Percentiles rank a stretch among this genome's conserved stretches.
phyloP scores from a whole-genome alignment of 2,329 filamentous ascomycete species.

The Scolecobasidium constrictum region DNA sequence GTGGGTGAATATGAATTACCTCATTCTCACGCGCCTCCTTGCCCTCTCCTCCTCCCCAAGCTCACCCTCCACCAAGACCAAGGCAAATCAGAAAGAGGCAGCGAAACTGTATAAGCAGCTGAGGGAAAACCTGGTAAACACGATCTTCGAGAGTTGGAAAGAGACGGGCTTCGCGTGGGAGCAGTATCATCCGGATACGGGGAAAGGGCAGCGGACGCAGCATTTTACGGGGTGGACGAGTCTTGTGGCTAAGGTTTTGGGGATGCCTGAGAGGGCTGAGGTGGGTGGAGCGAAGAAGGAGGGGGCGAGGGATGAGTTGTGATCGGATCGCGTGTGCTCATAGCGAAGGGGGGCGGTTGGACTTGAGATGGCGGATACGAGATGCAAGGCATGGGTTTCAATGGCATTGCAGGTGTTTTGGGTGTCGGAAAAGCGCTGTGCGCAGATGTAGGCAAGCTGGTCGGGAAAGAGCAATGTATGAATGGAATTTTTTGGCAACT shows the following conservation, averaged over 20 bases:
- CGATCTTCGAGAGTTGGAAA: conserved; percentile 74
- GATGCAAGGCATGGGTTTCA: too few species aligned
- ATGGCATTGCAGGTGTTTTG: too few species aligned
- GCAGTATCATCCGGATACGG: conserved; percentile 87
- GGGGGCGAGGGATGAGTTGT: neutral
- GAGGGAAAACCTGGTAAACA: conserved; percentile 72
- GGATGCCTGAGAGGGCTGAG: conserved; percentile 55
- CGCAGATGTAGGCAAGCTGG: too few species aligned
- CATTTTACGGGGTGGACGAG: conserved; percentile 97
- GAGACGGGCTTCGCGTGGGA: conserved; percentile 96
- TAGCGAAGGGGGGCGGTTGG: too few species aligned
- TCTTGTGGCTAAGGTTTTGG: conserved; percentile 89
- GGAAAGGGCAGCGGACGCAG: conserved; percentile 78
- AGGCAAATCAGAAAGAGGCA: conserved; percentile 54
- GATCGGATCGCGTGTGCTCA: too few species aligned
- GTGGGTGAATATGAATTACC: conserved; percentile 95
- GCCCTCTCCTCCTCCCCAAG: conserved; percentile 10
- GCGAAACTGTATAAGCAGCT: conserved; percentile 62
- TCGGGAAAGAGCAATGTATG: too few species aligned
- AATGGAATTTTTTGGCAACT: too few species aligned
- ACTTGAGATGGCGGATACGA: too few species aligned
- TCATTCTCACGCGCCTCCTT: conserved; percentile 66
- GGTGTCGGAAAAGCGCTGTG: too few species aligned
- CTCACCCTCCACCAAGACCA: conserved; percentile 48
- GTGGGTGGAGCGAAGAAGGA: neutral